These are phyloP conservation scores for Cutaneotrichosporon sp. DNA, from an alignment of 1,284 basidiomycete genomes.

Conservation along the genomic window DNA sequence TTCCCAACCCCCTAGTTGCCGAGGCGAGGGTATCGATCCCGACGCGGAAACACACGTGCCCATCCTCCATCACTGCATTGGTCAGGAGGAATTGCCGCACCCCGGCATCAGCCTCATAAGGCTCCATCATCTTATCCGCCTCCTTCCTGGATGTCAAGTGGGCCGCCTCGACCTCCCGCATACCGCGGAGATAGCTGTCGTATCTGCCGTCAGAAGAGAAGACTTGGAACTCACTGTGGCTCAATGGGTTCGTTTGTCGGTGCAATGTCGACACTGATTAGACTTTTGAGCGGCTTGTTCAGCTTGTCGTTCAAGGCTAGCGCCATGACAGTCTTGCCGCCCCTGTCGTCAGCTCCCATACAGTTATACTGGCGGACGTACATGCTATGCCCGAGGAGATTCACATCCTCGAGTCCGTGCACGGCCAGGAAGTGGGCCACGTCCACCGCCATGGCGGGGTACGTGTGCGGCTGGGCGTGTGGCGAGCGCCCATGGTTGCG, in stretches of 20 bases:
- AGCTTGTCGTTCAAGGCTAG: slow-evolving; percentile 53
- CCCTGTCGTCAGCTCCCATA: slow-evolving; percentile 43
- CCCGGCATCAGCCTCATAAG: slow-evolving; percentile 53
- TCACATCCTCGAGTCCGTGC: slow-evolving; percentile 49
- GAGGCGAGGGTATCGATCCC: slow-evolving; percentile 55
- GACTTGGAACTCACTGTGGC: slow-evolving; percentile 49
- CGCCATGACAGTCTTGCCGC: slow-evolving; percentile 59
- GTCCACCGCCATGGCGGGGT: slow-evolving; percentile 54
- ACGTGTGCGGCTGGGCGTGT: slow-evolving; percentile 56
- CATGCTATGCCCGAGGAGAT: slow-evolving; percentile 60
- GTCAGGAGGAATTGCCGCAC: slow-evolving; percentile 60
- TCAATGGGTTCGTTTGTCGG: slow-evolving; percentile 57
- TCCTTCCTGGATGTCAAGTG: slow-evolving; percentile 54
- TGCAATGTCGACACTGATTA: slow-evolving; percentile 60
- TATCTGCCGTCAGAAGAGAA: slow-evolving; percentile 28
- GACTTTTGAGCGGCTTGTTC: slow-evolving; percentile 48
- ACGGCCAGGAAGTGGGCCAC: slow-evolving; percentile 53
- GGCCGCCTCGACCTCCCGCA: slow-evolving; percentile 55
- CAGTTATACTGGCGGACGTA: slow-evolving; percentile 28
- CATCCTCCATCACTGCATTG: slow-evolving; percentile 50
- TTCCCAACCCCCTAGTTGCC: slow-evolving; percentile 56
- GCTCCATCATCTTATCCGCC: slow-evolving; percentile 56
- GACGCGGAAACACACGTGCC: slow-evolving; percentile 56
- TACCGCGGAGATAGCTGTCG: slow-evolving; percentile 54
- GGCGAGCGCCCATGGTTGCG: slow-evolving; percentile 60